Evolutionary conservation across 2,329 filamentous ascomycete genomes (phyloP), one percentile per base, ranked within the genome.

Genomic region (Microascus cirrosus): DNA sequence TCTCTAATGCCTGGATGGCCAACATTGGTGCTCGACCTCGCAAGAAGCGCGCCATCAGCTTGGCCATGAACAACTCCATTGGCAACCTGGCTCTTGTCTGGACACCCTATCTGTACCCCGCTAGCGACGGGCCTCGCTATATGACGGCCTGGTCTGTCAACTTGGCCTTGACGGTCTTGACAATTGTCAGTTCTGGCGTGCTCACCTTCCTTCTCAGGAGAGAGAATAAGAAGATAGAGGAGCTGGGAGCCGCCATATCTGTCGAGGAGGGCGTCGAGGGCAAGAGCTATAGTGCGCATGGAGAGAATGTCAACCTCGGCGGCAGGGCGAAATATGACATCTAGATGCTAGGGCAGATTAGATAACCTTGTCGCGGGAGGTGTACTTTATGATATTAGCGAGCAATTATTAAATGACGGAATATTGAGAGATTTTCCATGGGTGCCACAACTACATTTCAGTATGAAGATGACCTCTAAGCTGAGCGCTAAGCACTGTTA

Each of bases 1-100:
- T 65, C 11, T 65, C 63, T 18, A 64, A 65, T 48, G 62, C 65
- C 5, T 66, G 65, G 65, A 65, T 65, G 63, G 64, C 65, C n/a
- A 66, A 65, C 59, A 66, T 64, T 42, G 62, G 60, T 2, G 63
- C 64, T 2, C 61, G 64, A 3, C 64, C 65, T 10, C 62, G 60
- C 53, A 64, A 64, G 58, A 66, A 65, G 56, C 61, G 64, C 5
- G 65, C 63, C 4, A 64, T 66, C n/a, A 57, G 57, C 8, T 52
- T 66, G 22, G 65, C 65, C 1, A 61, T 65, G 61, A 65, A 65
- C 61, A 67, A 67, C 59, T 61, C 64, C 1, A 57, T 66, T 28
- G 64, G 64, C 18, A 66, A 66, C 32, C 18, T 65, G n/a, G 64
- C 64, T 13, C 60, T 65, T 2, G 63, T 65, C 3, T 65, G 64